Evolutionary conservation across 75 land plant species (phyloP).

Genomic region (Gnetum montanum): DNA sequence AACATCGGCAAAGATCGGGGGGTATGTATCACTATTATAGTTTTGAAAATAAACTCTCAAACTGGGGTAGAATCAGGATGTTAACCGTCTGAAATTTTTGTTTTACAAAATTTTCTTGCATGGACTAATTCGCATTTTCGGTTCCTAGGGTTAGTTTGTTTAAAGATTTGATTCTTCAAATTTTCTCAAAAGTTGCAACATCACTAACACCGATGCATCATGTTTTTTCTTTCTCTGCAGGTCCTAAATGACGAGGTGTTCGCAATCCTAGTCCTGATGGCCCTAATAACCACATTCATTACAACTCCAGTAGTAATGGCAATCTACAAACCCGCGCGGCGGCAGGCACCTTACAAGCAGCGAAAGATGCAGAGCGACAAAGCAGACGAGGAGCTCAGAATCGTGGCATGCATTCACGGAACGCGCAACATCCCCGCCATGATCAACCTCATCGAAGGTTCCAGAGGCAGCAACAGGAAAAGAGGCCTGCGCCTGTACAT

Average conservation of each 20-base stretch:
- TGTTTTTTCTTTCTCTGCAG: constrained; percentile 23
- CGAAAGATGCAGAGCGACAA: constrained; percentile 32
- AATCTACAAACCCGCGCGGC: constrained; percentile 71
- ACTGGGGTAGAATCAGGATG: too few species aligned
- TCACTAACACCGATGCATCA: too few species aligned
- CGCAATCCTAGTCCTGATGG: constrained; percentile 86
- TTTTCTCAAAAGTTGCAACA: too few species aligned
- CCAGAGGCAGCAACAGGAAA: constrained; percentile 32
- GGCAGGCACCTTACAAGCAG: constrained; percentile 39
- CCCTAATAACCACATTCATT: constrained; percentile 83
- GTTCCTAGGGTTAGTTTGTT: too few species aligned
- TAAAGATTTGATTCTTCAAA: too few species aligned
- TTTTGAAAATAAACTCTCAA: too few species aligned
- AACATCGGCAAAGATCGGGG: constrained; percentile 68
- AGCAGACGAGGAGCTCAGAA: constrained; percentile 45
- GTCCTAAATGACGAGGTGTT: constrained; percentile 77
- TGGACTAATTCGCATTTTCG: too few species aligned
- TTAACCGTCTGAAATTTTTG: background rate
- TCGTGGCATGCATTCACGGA: constrained; percentile 64
- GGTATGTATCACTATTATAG: constrained; percentile 35
- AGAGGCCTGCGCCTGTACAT: constrained; percentile 48
- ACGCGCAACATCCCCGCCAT: constrained; percentile 49
- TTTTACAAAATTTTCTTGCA: background rate
- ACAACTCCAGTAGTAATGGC: constrained; percentile 75
- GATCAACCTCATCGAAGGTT: constrained; percentile 59